Percentiles rank a stretch among this genome's conserved stretches.
phyloP scores from a whole-genome alignment of 2,329 filamentous ascomycete species.

The Colletotrichum musae region DNA sequence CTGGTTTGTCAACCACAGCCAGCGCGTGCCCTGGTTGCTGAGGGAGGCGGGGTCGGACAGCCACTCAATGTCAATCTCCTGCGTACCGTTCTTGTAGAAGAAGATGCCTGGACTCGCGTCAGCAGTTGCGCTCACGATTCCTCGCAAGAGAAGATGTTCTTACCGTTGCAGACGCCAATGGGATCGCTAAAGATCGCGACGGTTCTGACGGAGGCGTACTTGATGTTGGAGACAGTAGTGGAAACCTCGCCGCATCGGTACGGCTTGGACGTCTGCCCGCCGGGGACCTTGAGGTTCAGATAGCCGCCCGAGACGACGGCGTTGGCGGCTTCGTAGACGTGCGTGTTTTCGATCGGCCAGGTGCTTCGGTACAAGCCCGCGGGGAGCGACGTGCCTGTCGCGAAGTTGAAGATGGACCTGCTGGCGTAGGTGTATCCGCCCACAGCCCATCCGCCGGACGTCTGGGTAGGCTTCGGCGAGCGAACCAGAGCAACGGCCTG shows the following conservation, averaged over 20 bases:
- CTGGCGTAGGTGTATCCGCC: slow-evolving; percentile 44
- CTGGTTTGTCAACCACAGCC: slow-evolving; percentile 51
- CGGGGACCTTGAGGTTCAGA: slow-evolving; percentile 47
- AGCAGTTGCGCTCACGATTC: background rate
- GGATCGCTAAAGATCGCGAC: slow-evolving; percentile 48
- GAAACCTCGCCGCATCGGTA: slow-evolving; percentile 45
- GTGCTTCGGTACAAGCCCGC: slow-evolving; percentile 44
- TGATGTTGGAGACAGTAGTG: slow-evolving; percentile 47
- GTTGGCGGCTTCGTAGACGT: slow-evolving; percentile 39
- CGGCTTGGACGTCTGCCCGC: slow-evolving; percentile 45
- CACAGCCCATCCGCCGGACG: slow-evolving; percentile 44
- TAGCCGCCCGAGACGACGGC: slow-evolving; percentile 47
- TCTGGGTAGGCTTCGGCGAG: slow-evolving; percentile 17
- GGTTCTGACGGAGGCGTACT: slow-evolving; percentile 49
- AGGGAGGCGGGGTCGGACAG: slow-evolving; percentile 47
- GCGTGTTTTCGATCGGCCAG: slow-evolving; percentile 39
- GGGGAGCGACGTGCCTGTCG: slow-evolving; percentile 43
- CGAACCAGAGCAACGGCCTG: slow-evolving; percentile 12
- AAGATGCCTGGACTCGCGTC: slow-evolving; percentile 46
- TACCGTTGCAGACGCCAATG: slow-evolving; percentile 50
- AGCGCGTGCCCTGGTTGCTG: slow-evolving; percentile 47
- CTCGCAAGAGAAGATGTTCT: background rate
- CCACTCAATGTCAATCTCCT: slow-evolving; percentile 52
- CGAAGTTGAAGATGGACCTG: slow-evolving; percentile 44
- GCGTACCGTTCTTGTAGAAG: slow-evolving; percentile 47